Evolutionary conservation across 1,139 yeast genomes (phyloP).

Genomic region (Arxiozyma telluris): DNA sequence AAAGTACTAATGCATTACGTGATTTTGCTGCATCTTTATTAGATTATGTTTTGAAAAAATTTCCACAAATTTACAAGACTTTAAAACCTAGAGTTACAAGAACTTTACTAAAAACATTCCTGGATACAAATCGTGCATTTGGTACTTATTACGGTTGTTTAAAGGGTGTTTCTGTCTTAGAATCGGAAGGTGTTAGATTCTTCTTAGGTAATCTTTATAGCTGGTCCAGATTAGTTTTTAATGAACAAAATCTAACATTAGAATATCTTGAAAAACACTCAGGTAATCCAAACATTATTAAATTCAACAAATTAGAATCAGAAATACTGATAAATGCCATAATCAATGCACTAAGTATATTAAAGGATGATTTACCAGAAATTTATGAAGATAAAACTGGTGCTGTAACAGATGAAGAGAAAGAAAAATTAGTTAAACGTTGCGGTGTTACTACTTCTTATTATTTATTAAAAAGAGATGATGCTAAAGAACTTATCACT

Average conservation of each 20-base stretch:
- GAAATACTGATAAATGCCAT: conserved; percentile 41
- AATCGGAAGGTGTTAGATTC: conserved; percentile 80
- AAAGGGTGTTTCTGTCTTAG: conserved; percentile 73
- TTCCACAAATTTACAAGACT: conserved; percentile 82
- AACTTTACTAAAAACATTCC: conserved; percentile 80
- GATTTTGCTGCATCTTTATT: conserved; percentile 83
- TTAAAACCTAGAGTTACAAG: conserved; percentile 90
- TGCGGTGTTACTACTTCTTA: conserved; percentile 55
- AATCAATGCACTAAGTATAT: conserved; percentile 41
- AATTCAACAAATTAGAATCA: conserved; percentile 36
- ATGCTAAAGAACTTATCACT: conserved; percentile 47
- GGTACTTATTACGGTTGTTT: conserved; percentile 93
- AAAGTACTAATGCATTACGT: conserved; percentile 54
- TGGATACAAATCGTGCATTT: conserved; percentile 64
- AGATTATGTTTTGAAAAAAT: conserved; percentile 64
- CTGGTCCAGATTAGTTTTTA: conserved; percentile 59
- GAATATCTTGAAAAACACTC: conserved; percentile 12
- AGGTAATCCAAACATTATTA: conserved; percentile 14
- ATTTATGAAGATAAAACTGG: conserved; percentile 33
- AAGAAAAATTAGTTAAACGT: conserved; percentile 42
- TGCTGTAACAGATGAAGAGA: conserved; percentile 37
- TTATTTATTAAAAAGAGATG: conserved; percentile 42
- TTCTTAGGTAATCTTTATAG: conserved; percentile 75
- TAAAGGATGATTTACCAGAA: conserved; percentile 30
- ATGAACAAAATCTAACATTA: conserved; percentile 23